These are phyloP conservation scores for Vitis amurensis DNA, from an alignment of 164 flowering plant genomes.

Conservation along the genomic window DNA sequence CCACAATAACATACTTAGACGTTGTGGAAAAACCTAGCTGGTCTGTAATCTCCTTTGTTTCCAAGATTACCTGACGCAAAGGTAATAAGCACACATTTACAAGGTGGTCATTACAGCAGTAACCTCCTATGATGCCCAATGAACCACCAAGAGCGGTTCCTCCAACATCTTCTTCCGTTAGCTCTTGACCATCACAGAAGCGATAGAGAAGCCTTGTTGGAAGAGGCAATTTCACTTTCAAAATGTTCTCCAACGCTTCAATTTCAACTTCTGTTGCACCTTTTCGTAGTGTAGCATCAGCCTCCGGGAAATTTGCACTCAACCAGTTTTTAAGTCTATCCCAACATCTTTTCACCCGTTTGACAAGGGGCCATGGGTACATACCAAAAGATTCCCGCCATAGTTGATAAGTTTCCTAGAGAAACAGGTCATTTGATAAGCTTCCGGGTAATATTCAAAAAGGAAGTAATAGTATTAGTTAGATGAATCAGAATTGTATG, in stretches of 20 bases:
- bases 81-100: constrained; percentile 81
- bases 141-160: constrained; percentile 6
- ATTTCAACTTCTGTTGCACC: constrained; percentile 84
- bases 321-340: constrained; percentile 51
- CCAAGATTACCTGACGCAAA: constrained; percentile 35
- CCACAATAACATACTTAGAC: constrained; percentile 61
- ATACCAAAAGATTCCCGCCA: constrained; percentile 71
- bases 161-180: constrained; percentile 4
- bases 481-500: neutral
- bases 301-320: constrained; percentile 49
- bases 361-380: constrained; percentile 74
- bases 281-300: constrained; percentile 43
- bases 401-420: constrained; percentile 59
- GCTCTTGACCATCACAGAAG: constrained; percentile 76
- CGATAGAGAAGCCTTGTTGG: constrained; percentile 83
- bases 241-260: constrained; percentile 43
- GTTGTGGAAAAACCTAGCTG: constrained; percentile 32
- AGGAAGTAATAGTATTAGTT: neutral
- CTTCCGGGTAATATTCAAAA: neutral
- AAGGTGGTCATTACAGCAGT: constrained; percentile 53
- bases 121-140: constrained; percentile 89
- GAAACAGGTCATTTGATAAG: neutral
- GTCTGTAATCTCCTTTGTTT: constrained; percentile 40
- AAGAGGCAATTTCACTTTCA: constrained; percentile 76
- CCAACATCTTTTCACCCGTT: constrained; percentile 63